Conservation (phyloP, 139 green algal genomes). For the Chlorella sp. region DNA sequence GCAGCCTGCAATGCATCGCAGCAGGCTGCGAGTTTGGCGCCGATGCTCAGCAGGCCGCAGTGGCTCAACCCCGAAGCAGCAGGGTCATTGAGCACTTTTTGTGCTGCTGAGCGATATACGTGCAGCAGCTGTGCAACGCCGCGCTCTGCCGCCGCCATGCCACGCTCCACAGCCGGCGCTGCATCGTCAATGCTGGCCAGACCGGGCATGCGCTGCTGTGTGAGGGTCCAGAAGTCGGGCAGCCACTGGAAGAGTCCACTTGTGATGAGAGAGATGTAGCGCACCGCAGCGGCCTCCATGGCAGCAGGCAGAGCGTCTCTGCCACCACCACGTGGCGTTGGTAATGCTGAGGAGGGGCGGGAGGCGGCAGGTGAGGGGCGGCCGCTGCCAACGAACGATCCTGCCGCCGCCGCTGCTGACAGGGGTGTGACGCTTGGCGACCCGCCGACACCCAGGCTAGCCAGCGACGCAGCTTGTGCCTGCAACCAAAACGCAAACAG, state of each 20-base stretch:
- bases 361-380: neutral
- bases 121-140: neutral
- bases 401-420: neutral
- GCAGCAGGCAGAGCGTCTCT: constrained; percentile 1
- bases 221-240: constrained; percentile 15
- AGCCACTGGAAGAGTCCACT: constrained; percentile 12
- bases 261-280: neutral
- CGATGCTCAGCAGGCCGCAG: constrained; percentile 5
- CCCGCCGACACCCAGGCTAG: neutral
- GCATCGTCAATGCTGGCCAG: neutral
- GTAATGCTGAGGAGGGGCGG: neutral
- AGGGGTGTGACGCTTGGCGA: neutral
- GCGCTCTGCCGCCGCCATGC: neutral
- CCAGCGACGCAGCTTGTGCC: neutral
- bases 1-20: neutral
- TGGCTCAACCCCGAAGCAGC: neutral
- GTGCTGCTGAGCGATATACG: neutral
- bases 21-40: neutral
- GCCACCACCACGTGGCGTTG: neutral
- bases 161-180: neutral
- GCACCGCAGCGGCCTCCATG: neutral
- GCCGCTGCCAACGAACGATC: neutral
- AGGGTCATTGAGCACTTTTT: neutral
- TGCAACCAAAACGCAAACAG: neutral
- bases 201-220: constrained; percentile 17